Evolutionary conservation across 1,284 basidiomycete species (phyloP), one percentile per base, ranked within the genome.

Genomic region (Heliocybe sulcata): DNA sequence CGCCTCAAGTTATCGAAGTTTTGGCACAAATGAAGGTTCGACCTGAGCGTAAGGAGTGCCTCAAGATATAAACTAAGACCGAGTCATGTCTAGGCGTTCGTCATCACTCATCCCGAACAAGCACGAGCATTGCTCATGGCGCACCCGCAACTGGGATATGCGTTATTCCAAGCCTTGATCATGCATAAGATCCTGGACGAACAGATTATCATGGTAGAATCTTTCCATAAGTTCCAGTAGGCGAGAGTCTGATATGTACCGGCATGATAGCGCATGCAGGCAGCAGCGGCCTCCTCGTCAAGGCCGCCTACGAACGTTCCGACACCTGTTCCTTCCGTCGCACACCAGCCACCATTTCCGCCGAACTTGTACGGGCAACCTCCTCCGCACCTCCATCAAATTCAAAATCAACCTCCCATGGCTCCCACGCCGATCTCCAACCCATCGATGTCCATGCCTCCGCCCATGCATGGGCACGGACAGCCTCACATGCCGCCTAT

Each of bases 1-100:
- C 92, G 0, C 80, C 77, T 51, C 91, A 98, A 67, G 77, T 98
- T 59, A 85, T 96, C 69, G 96, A 99, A 71, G 91, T 98, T n/a
- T 77, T 99, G 63, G 89, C 89, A 27, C 93, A 98, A 70, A 97
- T 98, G 90, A 98, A 98, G 85, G 94, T 94, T 66, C 64, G 79
- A 68, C 55, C 11, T 42, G 8, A 42, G 38, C 19, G n/a, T 20
- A 42, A 16, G 4, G 16, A 45, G 10, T 54, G 26, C 45, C 35
- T n/a, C n/a, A 26, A 54, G 19, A 33, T 33, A 20, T 38, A 20
- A 9, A 16, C 33, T 35, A 42, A 6, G 6, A 31, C 29, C 12
- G 29, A 42, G 38, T n/a, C 38, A 35, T 33, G 25, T 53, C 10
- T 48, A 51, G 90, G 87, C 88, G 1, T 93, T 98, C 64, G 87